These are phyloP conservation scores for Solanum pennellii DNA, from an alignment of 257 asterid genomes.

Conservation along the genomic window DNA sequence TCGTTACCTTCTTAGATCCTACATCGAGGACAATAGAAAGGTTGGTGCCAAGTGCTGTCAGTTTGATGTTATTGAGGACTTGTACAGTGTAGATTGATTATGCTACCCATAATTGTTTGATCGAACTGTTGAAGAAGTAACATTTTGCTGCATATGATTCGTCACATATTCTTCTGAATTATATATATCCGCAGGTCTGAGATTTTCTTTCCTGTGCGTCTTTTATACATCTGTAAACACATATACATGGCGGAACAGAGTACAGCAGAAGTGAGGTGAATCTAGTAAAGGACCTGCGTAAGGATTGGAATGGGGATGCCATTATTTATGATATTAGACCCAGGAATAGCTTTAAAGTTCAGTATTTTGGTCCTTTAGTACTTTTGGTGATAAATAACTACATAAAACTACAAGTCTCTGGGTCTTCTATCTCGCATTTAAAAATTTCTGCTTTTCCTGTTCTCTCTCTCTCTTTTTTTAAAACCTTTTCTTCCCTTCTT, in stretches of 20 bases:
- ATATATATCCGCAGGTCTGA: neutral
- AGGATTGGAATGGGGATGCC: neutral
- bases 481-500: neutral
- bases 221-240: neutral
- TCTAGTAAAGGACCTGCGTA: neutral
- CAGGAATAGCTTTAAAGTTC: neutral
- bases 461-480: neutral
- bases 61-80: neutral
- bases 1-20: constrained; percentile 86
- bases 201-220: neutral
- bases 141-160: neutral
- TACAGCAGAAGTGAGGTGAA: neutral
- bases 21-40: constrained; percentile 89
- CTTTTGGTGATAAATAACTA: neutral
- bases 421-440: neutral
- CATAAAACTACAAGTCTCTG: neutral
- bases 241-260: neutral
- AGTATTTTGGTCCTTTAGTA: neutral
- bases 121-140: neutral
- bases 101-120: neutral
- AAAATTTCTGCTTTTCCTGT: neutral
- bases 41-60: constrained; percentile 21
- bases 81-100: neutral
- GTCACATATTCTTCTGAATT: neutral
- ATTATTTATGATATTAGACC: neutral